Percentiles rank a stretch among this genome's conserved stretches.
Evolutionary conservation across 1,284 basidiomycete species (phyloP).

Genomic region (Ganoderma multipileum): DNA sequence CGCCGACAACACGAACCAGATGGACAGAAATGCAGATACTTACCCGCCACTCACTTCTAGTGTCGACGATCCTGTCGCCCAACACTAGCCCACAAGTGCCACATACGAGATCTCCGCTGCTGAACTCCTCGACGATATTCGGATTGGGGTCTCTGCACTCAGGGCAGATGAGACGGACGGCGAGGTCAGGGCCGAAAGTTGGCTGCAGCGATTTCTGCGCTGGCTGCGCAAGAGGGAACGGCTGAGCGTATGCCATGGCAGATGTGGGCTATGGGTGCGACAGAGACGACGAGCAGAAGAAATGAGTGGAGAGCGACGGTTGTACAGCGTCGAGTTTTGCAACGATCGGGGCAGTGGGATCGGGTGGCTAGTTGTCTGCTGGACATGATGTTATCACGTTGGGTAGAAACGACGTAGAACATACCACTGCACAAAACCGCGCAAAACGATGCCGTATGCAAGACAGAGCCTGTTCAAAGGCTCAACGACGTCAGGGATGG

Average conservation of each 20-base stretch:
- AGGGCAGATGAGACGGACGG: slow-evolving; percentile 92
- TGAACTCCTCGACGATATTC: slow-evolving; percentile 96
- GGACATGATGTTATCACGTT: slow-evolving; percentile 13
- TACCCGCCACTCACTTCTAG: slow-evolving; percentile 96
- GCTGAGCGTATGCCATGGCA: slow-evolving; percentile 63
- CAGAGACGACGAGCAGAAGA: slow-evolving; percentile 22
- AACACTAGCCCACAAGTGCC: slow-evolving; percentile 95
- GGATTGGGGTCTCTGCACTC: slow-evolving; percentile 94
- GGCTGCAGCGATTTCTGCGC: slow-evolving; percentile 56
- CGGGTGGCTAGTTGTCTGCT: slow-evolving; percentile 17
- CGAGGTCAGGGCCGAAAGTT: slow-evolving; percentile 81
- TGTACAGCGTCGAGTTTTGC: not conserved
- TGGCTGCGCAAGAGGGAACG: slow-evolving; percentile 72
- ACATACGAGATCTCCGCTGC: slow-evolving; percentile 97
- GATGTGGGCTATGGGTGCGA: slow-evolving; percentile 34
- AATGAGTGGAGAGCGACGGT: slow-evolving; percentile 8
- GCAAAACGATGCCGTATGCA: slow-evolving; percentile 14
- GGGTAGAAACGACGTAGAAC: slow-evolving; percentile 3
- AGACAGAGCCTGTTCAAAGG: not conserved
- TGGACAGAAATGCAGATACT: slow-evolving; percentile 43
- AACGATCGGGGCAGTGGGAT: not conserved
- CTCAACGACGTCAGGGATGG: slow-evolving; percentile 20
- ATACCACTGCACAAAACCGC: slow-evolving; percentile 25
- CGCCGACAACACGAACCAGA: not conserved
- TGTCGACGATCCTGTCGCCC: slow-evolving; percentile 97